These are phyloP conservation scores for Arabidopsis lyrata DNA, from an alignment of 441 rosid species.

Conservation along the genomic window DNA sequence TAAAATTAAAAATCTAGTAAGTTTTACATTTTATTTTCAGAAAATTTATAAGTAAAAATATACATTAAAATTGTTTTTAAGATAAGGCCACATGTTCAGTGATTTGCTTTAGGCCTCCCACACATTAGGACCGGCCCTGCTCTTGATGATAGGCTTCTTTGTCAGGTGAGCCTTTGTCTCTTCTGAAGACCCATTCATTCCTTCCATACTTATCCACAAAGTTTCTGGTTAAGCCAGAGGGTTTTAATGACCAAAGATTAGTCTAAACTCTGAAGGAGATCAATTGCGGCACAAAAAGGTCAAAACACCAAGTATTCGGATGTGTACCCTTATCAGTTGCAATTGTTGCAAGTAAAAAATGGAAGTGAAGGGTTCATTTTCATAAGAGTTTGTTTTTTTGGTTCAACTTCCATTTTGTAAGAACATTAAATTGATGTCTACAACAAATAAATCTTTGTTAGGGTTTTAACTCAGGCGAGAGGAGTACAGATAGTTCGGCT, in stretches of 20 bases:
- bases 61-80: too few relatives aligned
- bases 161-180: slow-evolving; percentile 17
- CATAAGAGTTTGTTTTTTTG: background rate
- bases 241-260: background rate
- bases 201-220: slow-evolving; percentile 9
- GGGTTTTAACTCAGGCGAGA: slow-evolving; percentile 26
- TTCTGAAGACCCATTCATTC: background rate
- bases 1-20: too few relatives aligned
- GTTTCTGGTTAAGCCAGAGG: background rate
- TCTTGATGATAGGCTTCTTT: slow-evolving; percentile 34
- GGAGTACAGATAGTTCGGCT: slow-evolving; percentile 51
- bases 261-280: too few relatives aligned
- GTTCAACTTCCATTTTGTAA: slow-evolving; percentile 5
- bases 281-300: background rate
- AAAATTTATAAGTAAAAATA: too few relatives aligned
- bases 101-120: too few relatives aligned
- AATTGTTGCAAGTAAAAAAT: background rate
- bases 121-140: too few relatives aligned
- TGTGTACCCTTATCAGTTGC: background rate
- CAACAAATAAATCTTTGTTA: slow-evolving; percentile 14
- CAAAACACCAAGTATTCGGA: background rate
- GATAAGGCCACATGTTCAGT: too few relatives aligned
- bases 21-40: too few relatives aligned
- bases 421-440: slow-evolving; percentile 15
- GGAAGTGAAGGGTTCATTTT: background rate